Percentiles rank a stretch among this genome's conserved stretches.
These are phyloP conservation scores for Strobilomyces dryophilus DNA, from an alignment of 768 basidiomycete genomes.

Conservation along the genomic window DNA sequence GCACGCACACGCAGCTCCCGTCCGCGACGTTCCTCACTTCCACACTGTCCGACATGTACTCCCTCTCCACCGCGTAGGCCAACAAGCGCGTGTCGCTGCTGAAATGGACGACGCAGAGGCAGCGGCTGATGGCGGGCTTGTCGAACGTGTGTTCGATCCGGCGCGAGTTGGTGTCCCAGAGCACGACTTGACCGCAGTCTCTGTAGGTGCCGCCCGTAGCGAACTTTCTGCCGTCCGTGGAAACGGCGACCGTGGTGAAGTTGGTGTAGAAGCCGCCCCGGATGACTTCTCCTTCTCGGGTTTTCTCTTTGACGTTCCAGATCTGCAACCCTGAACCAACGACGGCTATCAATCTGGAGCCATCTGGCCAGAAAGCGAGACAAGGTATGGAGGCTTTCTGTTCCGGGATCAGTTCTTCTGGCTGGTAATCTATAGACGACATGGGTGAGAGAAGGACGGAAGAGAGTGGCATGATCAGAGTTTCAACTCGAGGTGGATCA, in stretches of 20 bases:
- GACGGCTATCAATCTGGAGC: slow-evolving; percentile 22
- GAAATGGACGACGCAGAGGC: slow-evolving; percentile 22
- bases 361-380: slow-evolving; percentile 25
- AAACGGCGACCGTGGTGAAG: slow-evolving; percentile 23
- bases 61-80: slow-evolving; percentile 20
- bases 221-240: slow-evolving; percentile 22
- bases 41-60: slow-evolving; percentile 24
- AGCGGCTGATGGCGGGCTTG: slow-evolving; percentile 20
- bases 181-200: slow-evolving; percentile 20
- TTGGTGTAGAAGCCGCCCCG: slow-evolving; percentile 25
- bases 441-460: slow-evolving; percentile 11
- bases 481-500: background rate
- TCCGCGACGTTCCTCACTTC: slow-evolving; percentile 15
- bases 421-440: slow-evolving; percentile 8
- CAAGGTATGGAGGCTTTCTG: slow-evolving; percentile 15
- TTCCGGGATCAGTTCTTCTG: slow-evolving; percentile 15
- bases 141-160: slow-evolving; percentile 24
- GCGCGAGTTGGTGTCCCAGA: slow-evolving; percentile 20
- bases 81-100: slow-evolving; percentile 18
- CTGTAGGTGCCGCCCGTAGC: slow-evolving; percentile 23
- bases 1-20: slow-evolving; percentile 13
- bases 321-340: slow-evolving; percentile 24
- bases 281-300: slow-evolving; percentile 19
- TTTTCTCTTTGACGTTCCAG: slow-evolving; percentile 22
- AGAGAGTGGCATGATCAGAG: slow-evolving; percentile 5